Base-by-base conservation (phyloP, 148 eudicot species). In the Rhododendron henanense region DNA sequence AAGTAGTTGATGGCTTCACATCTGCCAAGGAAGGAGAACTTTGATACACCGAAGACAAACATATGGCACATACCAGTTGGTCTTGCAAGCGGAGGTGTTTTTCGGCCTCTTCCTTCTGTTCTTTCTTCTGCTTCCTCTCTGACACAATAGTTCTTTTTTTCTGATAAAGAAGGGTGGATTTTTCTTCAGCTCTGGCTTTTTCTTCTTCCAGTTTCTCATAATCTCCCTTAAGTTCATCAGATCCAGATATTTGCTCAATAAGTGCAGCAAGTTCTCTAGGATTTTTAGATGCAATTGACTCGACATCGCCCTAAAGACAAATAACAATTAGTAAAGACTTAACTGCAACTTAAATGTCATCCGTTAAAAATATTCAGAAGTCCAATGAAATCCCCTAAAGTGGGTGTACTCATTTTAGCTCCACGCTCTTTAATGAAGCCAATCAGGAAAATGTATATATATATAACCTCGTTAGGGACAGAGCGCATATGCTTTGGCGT, bases 51-150 rank as follows among this genome's bases (percentile, higher is more conserved):
- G 28, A 69, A 45, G 48, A 86, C 11, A 57, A 76, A 18, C 48
- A 25, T 51, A 37, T 15, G 47, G 41, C 75, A 61, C 75, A 77
- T 92, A 95, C 98, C 96, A 97, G 86, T 85, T 94, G 92, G 44
- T 94, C 95, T 90, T 95, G 99, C 90, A 95, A 89, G 57, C 94
- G 94, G 87, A 97, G 91, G 88, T 97, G 98, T 84, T 90, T 95
- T 85, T 97, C 99, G 48, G 99, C 99, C 90, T 97, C 98, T 83
- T 95, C 98, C 87, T 95, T 97, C 92, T 97, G 99, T 84, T 93
- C 98, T 90, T 95, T 97, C 90, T 97, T 97, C 87, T 94, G 98
- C 87, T 95, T 97, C 87, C 95, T 92, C 90, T 97, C 99, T 88
- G 90, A 84, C 19, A 93, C 94, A 87, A 97, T 94, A 57, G 99